These are phyloP conservation scores for Tricholoma saponaceum DNA, from an alignment of 768 basidiomycete species.

Conservation along the genomic window DNA sequence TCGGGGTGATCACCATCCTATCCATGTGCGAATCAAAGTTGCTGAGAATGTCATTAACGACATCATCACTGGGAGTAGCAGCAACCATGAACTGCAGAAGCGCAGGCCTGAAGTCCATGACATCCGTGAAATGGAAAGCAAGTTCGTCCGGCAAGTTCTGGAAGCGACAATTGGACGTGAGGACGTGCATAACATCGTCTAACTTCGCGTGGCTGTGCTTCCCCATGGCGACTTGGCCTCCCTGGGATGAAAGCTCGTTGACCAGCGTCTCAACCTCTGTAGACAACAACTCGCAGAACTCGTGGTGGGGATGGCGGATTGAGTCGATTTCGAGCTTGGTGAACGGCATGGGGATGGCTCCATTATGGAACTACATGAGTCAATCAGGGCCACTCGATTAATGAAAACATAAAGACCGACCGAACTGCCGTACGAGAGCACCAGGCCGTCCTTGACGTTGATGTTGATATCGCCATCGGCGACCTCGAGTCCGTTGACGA, in stretches of 20 bases:
- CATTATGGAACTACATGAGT: conserved; percentile 69
- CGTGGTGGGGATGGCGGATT: conserved; percentile 37
- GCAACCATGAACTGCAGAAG: conserved; percentile 78
- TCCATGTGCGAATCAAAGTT: conserved; percentile 48
- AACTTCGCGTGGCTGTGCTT: conserved; percentile 13
- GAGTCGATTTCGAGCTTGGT: conserved; percentile 21
- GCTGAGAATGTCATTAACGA: conserved; percentile 44
- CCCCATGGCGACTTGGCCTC: conserved; percentile 26
- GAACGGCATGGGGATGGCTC: conserved; percentile 40
- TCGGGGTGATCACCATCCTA: conserved; percentile 40
- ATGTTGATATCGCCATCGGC: conserved; percentile 90
- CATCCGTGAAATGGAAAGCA: conserved; percentile 16
- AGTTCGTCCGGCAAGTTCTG: conserved; percentile 37
- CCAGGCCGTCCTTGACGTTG: conserved; percentile 79
- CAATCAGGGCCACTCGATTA: neutral
- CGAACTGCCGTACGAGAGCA: conserved; percentile 86
- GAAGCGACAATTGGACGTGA: conserved; percentile 55
- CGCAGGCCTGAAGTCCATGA: conserved; percentile 47
- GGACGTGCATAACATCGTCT: conserved; percentile 40
- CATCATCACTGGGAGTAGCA: conserved; percentile 51
- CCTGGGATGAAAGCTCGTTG: conserved; percentile 16
- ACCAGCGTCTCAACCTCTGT: conserved; percentile 31
- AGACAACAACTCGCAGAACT: conserved; percentile 46
- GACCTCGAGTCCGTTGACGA: conserved; percentile 84
- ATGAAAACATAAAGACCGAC: conserved; percentile 35